Evolutionary conservation across 768 basidiomycete genomes (phyloP).

Genomic region (Auriscalpium vulgare): DNA sequence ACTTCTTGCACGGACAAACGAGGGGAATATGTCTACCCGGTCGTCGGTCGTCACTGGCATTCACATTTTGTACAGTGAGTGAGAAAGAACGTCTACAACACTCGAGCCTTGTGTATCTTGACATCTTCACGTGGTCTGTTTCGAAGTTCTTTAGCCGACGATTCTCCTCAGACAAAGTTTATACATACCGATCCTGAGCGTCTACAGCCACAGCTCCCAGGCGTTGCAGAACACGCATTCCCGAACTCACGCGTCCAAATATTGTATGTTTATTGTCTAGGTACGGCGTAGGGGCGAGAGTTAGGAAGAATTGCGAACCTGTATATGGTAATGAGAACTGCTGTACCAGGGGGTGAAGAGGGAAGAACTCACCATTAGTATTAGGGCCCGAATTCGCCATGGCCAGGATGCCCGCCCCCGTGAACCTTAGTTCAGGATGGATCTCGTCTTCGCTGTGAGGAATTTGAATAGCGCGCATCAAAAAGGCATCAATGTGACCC

Average conservation of each 20-base stretch:
- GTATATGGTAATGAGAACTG: constrained; percentile 21
- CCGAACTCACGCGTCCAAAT: constrained; percentile 83
- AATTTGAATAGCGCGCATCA: not conserved
- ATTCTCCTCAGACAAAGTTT: not conserved
- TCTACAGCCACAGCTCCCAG: constrained; percentile 89
- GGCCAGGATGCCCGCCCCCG: constrained; percentile 91
- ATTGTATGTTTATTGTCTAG: constrained; percentile 83
- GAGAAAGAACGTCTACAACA: not conserved
- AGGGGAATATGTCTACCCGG: no score
- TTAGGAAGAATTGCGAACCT: constrained; percentile 96
- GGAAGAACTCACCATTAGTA: constrained; percentile 53
- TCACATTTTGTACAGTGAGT: not conserved
- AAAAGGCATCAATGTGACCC: constrained; percentile 20
- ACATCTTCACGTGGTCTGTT: constrained; percentile 66
- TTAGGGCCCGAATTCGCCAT: constrained; percentile 98
- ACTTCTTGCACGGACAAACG: no score
- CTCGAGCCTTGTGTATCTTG: constrained; percentile 76
- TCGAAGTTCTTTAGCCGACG: not conserved
- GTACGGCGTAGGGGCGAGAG: constrained; percentile 74
- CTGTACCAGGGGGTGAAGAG: not conserved
- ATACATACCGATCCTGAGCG: constrained; percentile 70
- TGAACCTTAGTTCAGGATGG: constrained; percentile 85
- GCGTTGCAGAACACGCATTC: constrained; percentile 89
- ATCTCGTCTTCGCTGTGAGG: constrained; percentile 79
- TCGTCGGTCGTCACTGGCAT: no score